Conservation (phyloP, 2,329 filamentous ascomycete species). For the Xylaria arbuscula region DNA sequence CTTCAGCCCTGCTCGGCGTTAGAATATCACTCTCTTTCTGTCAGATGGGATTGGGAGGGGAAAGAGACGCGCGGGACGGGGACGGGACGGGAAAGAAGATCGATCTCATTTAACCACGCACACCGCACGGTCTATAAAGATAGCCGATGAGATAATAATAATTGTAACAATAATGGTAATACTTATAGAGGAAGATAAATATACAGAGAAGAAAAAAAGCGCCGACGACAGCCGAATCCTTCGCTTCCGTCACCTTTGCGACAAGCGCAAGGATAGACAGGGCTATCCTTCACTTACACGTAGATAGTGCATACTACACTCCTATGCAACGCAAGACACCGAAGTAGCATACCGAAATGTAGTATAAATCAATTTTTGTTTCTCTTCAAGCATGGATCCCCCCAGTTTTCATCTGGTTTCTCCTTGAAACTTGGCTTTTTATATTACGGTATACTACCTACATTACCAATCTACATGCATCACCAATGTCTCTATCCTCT, state of each 20-base stretch:
- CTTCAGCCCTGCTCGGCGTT: constrained; percentile 30
- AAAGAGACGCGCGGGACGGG: background rate
- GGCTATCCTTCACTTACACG: background rate
- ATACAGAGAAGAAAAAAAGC: background rate
- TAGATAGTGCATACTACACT: background rate
- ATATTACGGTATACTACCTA: constrained; percentile 16
- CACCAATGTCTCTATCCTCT: constrained; percentile 3
- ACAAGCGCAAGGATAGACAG: constrained; percentile 4
- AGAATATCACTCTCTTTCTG: constrained; percentile 23
- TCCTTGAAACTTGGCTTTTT: constrained; percentile 26
- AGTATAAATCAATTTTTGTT: constrained; percentile 12
- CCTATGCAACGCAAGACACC: constrained; percentile 10
- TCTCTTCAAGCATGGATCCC: constrained; percentile 1
- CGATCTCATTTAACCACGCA: constrained; percentile 30
- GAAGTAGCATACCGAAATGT: background rate
- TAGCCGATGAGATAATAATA: constrained; percentile 24
- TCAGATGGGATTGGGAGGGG: constrained; percentile 9
- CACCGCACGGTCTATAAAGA: constrained; percentile 24
- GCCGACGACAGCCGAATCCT: constrained; percentile 3
- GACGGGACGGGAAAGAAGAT: constrained; percentile 24
- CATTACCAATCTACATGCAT: background rate
- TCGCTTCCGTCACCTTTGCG: constrained; percentile 18
- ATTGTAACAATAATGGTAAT: background rate
- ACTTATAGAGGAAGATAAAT: background rate
- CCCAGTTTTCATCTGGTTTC: constrained; percentile 1